Conservation (phyloP, 108 stramenopile genomes). For the Discostella stelligeroides region DNA sequence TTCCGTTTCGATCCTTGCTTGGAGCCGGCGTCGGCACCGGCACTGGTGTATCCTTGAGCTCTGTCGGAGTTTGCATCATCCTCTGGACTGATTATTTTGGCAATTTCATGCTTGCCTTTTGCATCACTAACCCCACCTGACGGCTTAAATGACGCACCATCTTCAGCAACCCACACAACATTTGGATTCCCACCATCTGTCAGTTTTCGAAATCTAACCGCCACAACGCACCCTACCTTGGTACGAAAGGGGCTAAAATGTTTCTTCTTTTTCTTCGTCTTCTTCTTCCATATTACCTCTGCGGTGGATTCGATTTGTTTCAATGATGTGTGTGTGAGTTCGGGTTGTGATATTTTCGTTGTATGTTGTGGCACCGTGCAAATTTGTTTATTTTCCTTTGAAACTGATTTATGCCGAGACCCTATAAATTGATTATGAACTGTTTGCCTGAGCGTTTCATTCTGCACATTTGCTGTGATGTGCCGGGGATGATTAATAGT, state of each 20-base stretch:
- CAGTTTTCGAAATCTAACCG: slow-evolving; percentile 51
- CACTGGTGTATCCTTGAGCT: background rate
- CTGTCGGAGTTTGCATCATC: background rate
- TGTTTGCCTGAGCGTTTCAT: too few species aligned
- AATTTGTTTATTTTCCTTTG: background rate
- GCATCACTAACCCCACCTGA: background rate
- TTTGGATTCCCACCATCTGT: slow-evolving; percentile 42
- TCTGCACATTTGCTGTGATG: background rate
- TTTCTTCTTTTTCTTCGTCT: slow-evolving; percentile 51
- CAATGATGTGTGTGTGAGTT: background rate
- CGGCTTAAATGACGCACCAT: too few species aligned
- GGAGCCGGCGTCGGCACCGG: too few species aligned
- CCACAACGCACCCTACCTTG: slow-evolving; percentile 72
- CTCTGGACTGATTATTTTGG: background rate
- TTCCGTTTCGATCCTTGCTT: slow-evolving; percentile 9
- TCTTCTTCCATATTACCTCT: background rate
- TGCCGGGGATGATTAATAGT: background rate
- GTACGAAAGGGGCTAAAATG: slow-evolving; percentile 70
- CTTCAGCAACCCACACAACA: slow-evolving; percentile 21
- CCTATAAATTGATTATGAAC: too few species aligned
- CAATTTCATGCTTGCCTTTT: background rate
- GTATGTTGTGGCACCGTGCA: too few species aligned
- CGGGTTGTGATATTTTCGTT: background rate
- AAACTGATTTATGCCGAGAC: background rate
- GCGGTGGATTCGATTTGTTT: background rate